phyloP scores from a whole-genome alignment of 257 asterid genomes.

The Forsythia viridissima region DNA sequence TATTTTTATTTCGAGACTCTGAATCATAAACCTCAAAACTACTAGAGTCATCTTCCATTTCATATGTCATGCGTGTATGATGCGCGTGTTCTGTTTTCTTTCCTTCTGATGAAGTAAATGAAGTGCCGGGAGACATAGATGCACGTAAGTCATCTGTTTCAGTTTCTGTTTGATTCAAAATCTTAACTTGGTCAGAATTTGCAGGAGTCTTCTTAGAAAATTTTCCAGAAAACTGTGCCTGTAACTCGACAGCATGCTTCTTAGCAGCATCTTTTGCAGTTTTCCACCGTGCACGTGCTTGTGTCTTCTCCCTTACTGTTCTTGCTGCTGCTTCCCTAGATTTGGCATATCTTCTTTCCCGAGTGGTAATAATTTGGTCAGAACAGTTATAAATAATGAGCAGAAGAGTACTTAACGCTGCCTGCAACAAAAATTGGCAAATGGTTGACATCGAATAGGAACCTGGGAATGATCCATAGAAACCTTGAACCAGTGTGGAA shows the following conservation, averaged over 20 bases:
- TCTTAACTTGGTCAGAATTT: slow-evolving; percentile 41
- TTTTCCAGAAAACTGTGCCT: slow-evolving; percentile 68
- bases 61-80: slow-evolving; percentile 24
- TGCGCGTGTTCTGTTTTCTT: slow-evolving; percentile 23
- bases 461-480: background rate
- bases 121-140: slow-evolving; percentile 12
- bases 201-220: slow-evolving; percentile 51
- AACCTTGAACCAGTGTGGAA: background rate
- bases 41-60: slow-evolving; percentile 19
- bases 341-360: slow-evolving; percentile 82
- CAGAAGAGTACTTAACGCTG: slow-evolving; percentile 76
- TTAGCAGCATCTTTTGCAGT: slow-evolving; percentile 85
- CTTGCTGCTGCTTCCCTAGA: slow-evolving; percentile 92
- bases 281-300: slow-evolving; percentile 88
- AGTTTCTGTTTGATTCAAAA: slow-evolving; percentile 30
- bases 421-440: slow-evolving; percentile 44
- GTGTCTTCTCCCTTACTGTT: slow-evolving; percentile 71
- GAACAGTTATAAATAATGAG: slow-evolving; percentile 84
- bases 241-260: slow-evolving; percentile 67
- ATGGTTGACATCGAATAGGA: background rate
- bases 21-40: slow-evolving; percentile 28
- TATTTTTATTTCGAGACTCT: slow-evolving; percentile 20
- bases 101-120: slow-evolving; percentile 25
- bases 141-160: slow-evolving; percentile 21
- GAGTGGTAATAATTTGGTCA: slow-evolving; percentile 80